Conservation (phyloP, 371 early-diverging fungal genomes). For the Mucor racemosus region DNA sequence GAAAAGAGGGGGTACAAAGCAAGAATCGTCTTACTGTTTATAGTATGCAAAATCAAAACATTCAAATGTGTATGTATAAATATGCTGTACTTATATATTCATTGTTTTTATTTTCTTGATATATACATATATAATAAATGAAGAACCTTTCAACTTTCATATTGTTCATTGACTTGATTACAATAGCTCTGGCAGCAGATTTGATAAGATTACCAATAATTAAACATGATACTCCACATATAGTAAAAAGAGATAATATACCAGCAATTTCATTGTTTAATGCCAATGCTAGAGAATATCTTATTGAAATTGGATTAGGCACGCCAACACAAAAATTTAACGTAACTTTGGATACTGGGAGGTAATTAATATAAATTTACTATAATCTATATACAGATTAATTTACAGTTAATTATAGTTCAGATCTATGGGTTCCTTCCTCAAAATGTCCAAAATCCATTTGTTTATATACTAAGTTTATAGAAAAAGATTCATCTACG, state of each 20-base stretch:
- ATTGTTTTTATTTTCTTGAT: not conserved
- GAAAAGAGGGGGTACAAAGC: not conserved
- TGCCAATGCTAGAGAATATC: slow-evolving; percentile 35
- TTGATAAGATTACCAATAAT: slow-evolving; percentile 11
- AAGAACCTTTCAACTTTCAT: not conserved
- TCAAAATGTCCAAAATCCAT: slow-evolving; percentile 29
- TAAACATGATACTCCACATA: not conserved
- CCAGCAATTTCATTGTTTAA: slow-evolving; percentile 31
- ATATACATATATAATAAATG: not conserved
- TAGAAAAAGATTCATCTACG: slow-evolving; percentile 31
- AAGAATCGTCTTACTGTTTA: not conserved
- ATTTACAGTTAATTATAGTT: slow-evolving; percentile 17
- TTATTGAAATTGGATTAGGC: slow-evolving; percentile 37
- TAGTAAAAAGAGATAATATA: slow-evolving; percentile 14
- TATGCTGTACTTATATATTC: not conserved
- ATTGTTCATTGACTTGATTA: not conserved
- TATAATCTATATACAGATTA: not conserved
- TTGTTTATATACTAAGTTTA: slow-evolving; percentile 37
- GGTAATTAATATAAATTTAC: slow-evolving; percentile 24
- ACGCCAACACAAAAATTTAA: slow-evolving; percentile 43
- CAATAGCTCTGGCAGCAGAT: not conserved
- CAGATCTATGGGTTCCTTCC: slow-evolving; percentile 48
- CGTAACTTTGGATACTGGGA: slow-evolving; percentile 50
- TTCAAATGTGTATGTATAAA: not conserved
- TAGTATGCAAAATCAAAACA: slow-evolving; percentile 4